Evolutionary conservation across 1,139 yeast genomes (phyloP), one percentile per base, ranked within the genome.

Genomic region (Hemisphaericaspora xylanilytica): DNA sequence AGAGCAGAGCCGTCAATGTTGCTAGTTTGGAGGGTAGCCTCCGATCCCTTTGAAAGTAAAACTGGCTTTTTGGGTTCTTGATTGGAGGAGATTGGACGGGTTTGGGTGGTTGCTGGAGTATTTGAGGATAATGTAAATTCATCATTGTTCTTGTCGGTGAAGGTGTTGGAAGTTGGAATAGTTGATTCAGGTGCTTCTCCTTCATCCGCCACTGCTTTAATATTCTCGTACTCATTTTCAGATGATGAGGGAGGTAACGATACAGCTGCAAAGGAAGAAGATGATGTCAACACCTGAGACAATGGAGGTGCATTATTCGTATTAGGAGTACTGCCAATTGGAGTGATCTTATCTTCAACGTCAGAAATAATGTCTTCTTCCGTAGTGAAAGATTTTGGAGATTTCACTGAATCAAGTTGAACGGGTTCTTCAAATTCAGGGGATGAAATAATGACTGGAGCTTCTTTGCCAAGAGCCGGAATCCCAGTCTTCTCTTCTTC

Each of bases 251-350:
- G 48, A 18, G 48, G 50, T n/a, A 46, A 42, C 10, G 73, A 66
- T 16, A 70, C 67, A 6, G 73, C 73, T 11, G 74, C 73, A 55
- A 64, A 70, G 4, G 75, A 67, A 1, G 73, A 67, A 6, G 57
- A 53, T 2, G 66, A 47, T 2, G 73, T 64, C 41, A 57, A 57
- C 3, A 63, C 66, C 28, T 63, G 64, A 28, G 45, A 37, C 25
- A 43, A 41, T 14, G 35, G 26, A 28, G 38, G 39, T 13, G 33
- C 27, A 31, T 30, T 16, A 28, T 25, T 10, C 11, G 33, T 33
- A 10, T 31, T 33, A 12, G 24, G 24, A 21, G 36, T 17, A 22
- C 26, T 22, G 11, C 26, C 26, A 22, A n/a, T n/a, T 18, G 35
- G 17, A 16, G 41, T 5, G 11, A 36, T 21, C 20, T 30, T 39